Conservation (phyloP, 192 early-diverging fungal species). For the Neocallimastix lanati region DNA sequence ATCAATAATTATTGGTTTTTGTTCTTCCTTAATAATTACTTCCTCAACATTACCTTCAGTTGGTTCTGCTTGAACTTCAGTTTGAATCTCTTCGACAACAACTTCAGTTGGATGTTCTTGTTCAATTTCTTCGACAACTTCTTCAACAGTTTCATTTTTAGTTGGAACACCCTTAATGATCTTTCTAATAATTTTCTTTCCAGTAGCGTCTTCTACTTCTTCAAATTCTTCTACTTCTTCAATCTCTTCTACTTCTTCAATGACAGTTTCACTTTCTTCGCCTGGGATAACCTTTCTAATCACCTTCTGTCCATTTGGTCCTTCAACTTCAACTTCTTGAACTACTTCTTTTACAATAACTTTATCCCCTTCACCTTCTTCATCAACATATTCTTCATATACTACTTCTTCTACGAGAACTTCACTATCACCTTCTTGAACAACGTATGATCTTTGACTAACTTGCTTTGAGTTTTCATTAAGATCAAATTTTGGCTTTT, state of each 20-base stretch:
- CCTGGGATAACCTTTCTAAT: too few species aligned
- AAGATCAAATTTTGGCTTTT: neutral
- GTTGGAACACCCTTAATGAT: too few species aligned
- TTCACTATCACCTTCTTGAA: neutral
- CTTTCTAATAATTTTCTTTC: too few species aligned
- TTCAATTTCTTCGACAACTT: neutral
- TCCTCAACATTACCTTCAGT: neutral
- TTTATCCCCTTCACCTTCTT: neutral
- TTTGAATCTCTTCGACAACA: neutral
- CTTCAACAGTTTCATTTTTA: neutral
- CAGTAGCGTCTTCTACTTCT: too few species aligned
- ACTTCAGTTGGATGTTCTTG: neutral
- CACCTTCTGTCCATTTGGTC: neutral
- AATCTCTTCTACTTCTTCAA: too few species aligned
- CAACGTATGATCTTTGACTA: neutral
- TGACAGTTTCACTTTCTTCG: too few species aligned
- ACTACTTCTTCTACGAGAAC: neutral
- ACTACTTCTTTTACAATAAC: neutral
- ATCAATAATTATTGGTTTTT: neutral
- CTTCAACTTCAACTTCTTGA: neutral
- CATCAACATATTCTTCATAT: neutral
- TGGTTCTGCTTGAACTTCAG: neutral
- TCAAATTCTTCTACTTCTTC: too few species aligned
- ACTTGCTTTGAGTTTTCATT: neutral
- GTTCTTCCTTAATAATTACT: neutral